Evolutionary conservation across 2,329 filamentous ascomycete species (phyloP).

Genomic region (Colletotrichum abscissum): DNA sequence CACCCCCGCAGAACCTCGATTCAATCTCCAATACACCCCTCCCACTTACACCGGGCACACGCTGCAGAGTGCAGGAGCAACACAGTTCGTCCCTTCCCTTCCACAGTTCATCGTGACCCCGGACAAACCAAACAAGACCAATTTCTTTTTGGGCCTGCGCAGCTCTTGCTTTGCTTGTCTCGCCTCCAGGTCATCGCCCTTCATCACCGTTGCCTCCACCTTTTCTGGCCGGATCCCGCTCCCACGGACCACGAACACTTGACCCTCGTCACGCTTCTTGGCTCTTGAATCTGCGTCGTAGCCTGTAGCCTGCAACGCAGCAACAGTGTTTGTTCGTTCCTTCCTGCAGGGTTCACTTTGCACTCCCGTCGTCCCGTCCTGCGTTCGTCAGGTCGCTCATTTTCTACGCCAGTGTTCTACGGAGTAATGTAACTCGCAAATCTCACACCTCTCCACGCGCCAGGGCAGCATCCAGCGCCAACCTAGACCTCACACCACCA

Average conservation of each 20-base stretch:
- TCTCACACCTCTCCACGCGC: neutral
- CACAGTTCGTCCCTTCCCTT: neutral
- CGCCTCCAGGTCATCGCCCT: constrained; percentile 21
- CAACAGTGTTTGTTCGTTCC: neutral
- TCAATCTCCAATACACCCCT: neutral
- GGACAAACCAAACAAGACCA: constrained; percentile 15
- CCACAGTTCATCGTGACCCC: neutral
- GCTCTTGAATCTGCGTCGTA: too few species aligned
- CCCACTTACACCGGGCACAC: neutral
- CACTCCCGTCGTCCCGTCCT: constrained; percentile 18
- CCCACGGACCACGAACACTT: neutral
- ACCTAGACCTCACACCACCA: neutral
- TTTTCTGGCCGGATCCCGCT: neutral
- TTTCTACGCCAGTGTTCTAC: too few species aligned
- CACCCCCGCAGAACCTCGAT: neutral
- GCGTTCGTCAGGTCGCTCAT: neutral
- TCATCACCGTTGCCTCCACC: constrained; percentile 31
- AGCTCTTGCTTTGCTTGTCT: constrained; percentile 23
- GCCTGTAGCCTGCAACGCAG: neutral
- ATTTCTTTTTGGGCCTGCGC: constrained; percentile 12
- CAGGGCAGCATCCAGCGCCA: neutral
- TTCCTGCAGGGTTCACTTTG: constrained; percentile 19
- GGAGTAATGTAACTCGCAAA: neutral
- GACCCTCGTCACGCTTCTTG: neutral
- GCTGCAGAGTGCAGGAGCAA: neutral